Conservation (phyloP, 805 yeast genomes). For the Candida sakaeoensis region DNA sequence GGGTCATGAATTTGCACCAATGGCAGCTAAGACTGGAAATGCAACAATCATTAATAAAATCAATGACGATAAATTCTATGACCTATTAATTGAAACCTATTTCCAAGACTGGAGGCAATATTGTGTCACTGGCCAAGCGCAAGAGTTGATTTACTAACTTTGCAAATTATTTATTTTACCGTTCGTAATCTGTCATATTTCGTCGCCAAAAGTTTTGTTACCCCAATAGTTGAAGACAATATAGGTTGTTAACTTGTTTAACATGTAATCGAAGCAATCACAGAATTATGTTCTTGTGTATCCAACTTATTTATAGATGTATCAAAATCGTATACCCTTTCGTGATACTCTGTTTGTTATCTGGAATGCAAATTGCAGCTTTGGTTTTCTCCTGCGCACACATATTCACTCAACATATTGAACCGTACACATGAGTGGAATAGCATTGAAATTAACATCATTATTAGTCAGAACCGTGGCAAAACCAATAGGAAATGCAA, state of each 20-base stretch:
- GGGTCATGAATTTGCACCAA: slow-evolving; percentile 36
- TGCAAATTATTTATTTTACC: too few relatives aligned
- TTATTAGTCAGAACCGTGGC: slow-evolving; percentile 71
- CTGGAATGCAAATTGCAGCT: neutral
- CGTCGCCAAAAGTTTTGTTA: too few relatives aligned
- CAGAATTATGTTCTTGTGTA: too few relatives aligned
- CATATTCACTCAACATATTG: neutral
- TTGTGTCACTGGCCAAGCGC: slow-evolving; percentile 19
- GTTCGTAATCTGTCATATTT: too few relatives aligned
- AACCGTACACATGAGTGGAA: slow-evolving; percentile 55
- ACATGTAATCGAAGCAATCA: too few relatives aligned
- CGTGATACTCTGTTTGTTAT: neutral
- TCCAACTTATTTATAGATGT: neutral
- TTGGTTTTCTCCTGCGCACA: neutral
- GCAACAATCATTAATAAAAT: slow-evolving; percentile 32
- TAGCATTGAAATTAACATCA: slow-evolving; percentile 71
- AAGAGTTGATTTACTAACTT: slow-evolving; percentile 6
- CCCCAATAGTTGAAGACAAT: too few relatives aligned
- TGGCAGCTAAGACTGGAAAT: slow-evolving; percentile 29
- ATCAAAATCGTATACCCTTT: neutral
- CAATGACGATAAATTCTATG: slow-evolving; percentile 28
- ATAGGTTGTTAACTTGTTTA: too few relatives aligned
- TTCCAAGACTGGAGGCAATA: slow-evolving; percentile 36
- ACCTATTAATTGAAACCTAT: slow-evolving; percentile 25
- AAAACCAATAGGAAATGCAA: slow-evolving; percentile 69